These are phyloP conservation scores for Fusarium newnesense DNA, from an alignment of 2,329 filamentous ascomycete species.

Conservation along the genomic window DNA sequence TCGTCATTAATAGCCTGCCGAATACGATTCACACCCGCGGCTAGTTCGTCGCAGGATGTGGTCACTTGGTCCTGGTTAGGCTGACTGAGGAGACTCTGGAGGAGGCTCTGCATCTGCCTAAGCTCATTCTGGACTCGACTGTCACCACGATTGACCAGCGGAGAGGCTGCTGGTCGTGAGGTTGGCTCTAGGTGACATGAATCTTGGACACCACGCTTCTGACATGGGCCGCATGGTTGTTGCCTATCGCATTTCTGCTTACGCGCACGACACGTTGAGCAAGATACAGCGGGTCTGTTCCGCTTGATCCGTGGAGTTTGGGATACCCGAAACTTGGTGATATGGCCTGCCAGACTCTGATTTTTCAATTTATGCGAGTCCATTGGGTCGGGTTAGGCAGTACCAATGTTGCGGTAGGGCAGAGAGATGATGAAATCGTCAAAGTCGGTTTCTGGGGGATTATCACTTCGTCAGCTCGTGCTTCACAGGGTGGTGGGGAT, in stretches of 20 bases:
- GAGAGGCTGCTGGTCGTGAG: rapidly evolving
- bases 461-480: background rate
- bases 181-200: background rate
- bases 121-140: slow-evolving; percentile 3
- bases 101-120: slow-evolving; percentile 12
- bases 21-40: background rate
- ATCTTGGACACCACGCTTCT: background rate
- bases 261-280: slow-evolving; percentile 4
- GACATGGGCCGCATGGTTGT: slow-evolving; percentile 9
- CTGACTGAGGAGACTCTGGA: background rate
- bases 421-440: background rate
- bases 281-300: slow-evolving; percentile 5
- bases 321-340: slow-evolving; percentile 1
- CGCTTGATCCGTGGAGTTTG: background rate
- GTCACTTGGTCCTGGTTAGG: background rate
- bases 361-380: background rate
- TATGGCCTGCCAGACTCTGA: background rate
- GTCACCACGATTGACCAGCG: background rate
- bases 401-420: rapidly evolving
- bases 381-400: rapidly evolving
- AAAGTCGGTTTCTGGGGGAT: no score
- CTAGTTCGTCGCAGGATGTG: background rate
- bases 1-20: background rate
- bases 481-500: background rate
- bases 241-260: slow-evolving; percentile 25